phyloP scores from a whole-genome alignment of 2,329 filamentous ascomycete species.

The Exophiala alcalophila region DNA sequence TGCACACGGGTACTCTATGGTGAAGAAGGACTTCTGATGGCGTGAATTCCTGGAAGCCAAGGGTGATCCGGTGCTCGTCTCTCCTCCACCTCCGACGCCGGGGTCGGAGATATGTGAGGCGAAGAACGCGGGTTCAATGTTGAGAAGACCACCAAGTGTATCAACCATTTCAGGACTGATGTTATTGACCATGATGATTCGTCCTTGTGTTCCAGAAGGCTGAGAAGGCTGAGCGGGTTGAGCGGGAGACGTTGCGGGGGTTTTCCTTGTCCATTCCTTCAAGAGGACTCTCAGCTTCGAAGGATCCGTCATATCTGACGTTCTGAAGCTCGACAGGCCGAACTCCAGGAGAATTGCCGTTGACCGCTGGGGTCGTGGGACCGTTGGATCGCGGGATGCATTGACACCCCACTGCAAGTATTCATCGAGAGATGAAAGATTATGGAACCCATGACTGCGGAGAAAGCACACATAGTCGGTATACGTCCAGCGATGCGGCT shows the following conservation, averaged over 20 bases:
- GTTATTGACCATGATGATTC: constrained; percentile 28
- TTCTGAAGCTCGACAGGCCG: constrained; percentile 20
- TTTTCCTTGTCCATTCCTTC: constrained; percentile 26
- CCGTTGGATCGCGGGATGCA: constrained; percentile 9
- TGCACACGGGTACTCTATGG: constrained; percentile 25
- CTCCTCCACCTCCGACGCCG: constrained; percentile 14
- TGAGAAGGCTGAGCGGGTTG: constrained; percentile 9
- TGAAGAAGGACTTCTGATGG: constrained; percentile 25
- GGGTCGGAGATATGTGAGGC: constrained; percentile 23
- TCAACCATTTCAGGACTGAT: constrained; percentile 26
- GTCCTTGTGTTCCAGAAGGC: constrained; percentile 17
- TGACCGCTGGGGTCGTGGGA: constrained; percentile 21
- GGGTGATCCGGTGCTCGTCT: constrained; percentile 19
- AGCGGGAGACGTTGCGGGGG: constrained; percentile 14
- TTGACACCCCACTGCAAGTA: constrained; percentile 27
- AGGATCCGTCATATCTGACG: constrained; percentile 26
- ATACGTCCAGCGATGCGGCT: constrained; percentile 27
- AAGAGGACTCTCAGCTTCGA: constrained; percentile 24
- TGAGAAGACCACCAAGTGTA: constrained; percentile 25
- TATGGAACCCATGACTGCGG: constrained; percentile 28
- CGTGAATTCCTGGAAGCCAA: constrained; percentile 23
- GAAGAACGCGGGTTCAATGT: constrained; percentile 27
- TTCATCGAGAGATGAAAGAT: constrained; percentile 25
- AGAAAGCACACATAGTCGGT: constrained; percentile 29
- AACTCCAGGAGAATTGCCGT: constrained; percentile 26